phyloP scores from a whole-genome alignment of 139 green algal species.

The Picochlorum costavermella region DNA sequence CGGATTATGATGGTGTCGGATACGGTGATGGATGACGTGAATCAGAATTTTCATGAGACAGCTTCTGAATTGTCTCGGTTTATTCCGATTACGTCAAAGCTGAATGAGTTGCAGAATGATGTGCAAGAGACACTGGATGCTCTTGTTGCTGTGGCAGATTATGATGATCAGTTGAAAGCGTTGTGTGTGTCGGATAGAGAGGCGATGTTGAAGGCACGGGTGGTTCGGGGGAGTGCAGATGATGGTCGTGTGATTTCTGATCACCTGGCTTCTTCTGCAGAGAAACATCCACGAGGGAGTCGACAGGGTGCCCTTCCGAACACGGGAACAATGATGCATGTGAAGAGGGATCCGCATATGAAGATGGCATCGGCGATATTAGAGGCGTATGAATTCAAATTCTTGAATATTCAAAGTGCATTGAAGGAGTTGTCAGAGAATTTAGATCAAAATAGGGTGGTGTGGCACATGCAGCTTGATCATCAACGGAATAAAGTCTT shows the following conservation, averaged over 20 bases:
- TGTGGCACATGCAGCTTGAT: conserved; percentile 52
- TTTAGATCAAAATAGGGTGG: conserved; percentile 34
- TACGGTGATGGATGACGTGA: conserved; percentile 37
- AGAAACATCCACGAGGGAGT: neutral
- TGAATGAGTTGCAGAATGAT: conserved; percentile 45
- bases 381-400: conserved; percentile 41
- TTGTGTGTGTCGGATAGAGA: conserved; percentile 33
- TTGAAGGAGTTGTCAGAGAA: conserved; percentile 34
- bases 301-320: too few species aligned
- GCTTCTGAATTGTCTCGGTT: conserved; percentile 37
- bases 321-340: neutral
- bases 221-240: neutral
- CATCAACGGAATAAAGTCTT: conserved; percentile 47
- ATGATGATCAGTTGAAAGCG: conserved; percentile 23
- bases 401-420: conserved; percentile 21
- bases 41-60: conserved; percentile 16
- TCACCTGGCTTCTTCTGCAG: neutral
- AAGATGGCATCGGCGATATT: conserved; percentile 33
- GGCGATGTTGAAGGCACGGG: neutral
- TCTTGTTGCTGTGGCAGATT: conserved; percentile 26
- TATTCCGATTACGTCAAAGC: conserved; percentile 41
- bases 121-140: conserved; percentile 39
- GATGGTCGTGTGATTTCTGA: neutral
- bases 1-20: conserved; percentile 37
- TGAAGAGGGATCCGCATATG: conserved; percentile 20